Evolutionary conservation across 257 asterid genomes (phyloP).

Genomic region (Plantago elongata): DNA sequence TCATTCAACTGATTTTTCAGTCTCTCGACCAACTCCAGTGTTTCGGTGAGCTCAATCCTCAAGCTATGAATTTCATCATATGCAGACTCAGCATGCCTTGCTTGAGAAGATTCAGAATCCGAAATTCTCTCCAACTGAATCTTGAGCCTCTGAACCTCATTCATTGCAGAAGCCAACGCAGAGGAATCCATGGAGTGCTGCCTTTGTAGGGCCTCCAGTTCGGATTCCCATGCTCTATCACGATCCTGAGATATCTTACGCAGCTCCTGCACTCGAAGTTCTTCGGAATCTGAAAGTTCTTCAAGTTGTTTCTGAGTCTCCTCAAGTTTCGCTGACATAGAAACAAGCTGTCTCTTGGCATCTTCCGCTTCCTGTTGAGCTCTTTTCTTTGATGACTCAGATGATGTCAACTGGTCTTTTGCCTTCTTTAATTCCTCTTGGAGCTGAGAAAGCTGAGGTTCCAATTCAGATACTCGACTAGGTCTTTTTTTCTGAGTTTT

Average conservation of each 20-base stretch:
- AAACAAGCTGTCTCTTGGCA: slow-evolving; percentile 49
- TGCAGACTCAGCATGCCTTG: slow-evolving; percentile 69
- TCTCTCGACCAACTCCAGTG: slow-evolving; percentile 50
- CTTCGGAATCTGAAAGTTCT: slow-evolving; percentile 73
- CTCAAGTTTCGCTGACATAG: slow-evolving; percentile 56
- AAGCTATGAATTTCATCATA: slow-evolving; percentile 53
- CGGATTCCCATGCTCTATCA: slow-evolving; percentile 76
- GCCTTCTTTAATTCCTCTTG: slow-evolving; percentile 70
- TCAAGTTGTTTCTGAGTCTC: slow-evolving; percentile 59
- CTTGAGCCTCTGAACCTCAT: slow-evolving; percentile 75
- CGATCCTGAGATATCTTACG: slow-evolving; percentile 81
- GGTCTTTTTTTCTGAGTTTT: slow-evolving; percentile 54
- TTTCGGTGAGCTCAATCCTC: slow-evolving; percentile 53
- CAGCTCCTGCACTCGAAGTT: slow-evolving; percentile 65
- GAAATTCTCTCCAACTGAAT: slow-evolving; percentile 45
- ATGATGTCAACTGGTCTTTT: slow-evolving; percentile 61
- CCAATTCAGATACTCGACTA: slow-evolving; percentile 48
- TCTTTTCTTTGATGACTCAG: slow-evolving; percentile 60
- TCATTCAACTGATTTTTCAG: slow-evolving; percentile 53
- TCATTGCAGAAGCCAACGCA: slow-evolving; percentile 63
- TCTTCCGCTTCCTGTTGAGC: slow-evolving; percentile 75
- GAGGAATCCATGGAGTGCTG: slow-evolving; percentile 74
- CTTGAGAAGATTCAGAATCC: slow-evolving; percentile 65
- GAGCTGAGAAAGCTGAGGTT: slow-evolving; percentile 62
- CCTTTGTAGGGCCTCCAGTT: slow-evolving; percentile 70